Conservation (phyloP, 2,329 filamentous ascomycete species). For the Neurospora sp. region DNA sequence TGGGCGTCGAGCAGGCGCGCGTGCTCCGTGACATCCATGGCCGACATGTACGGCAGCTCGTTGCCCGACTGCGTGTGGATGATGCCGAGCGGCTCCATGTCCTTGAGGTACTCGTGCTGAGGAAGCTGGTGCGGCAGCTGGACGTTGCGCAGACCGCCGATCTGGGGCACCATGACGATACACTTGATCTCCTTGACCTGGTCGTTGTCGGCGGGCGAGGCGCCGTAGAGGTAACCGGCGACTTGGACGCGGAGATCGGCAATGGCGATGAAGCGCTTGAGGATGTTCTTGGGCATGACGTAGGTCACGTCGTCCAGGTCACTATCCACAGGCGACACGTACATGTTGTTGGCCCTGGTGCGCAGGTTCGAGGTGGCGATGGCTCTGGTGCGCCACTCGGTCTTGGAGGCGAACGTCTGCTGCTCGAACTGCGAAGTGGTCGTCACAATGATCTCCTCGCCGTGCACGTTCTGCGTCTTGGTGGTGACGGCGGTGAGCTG, state of each 20-base stretch:
- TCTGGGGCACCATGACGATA: constrained; percentile 96
- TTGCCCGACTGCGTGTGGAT: constrained; percentile 95
- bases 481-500: constrained; percentile 96
- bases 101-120: constrained; percentile 80
- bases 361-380: constrained; percentile 94
- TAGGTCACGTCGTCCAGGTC: constrained; percentile 89
- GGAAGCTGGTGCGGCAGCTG: constrained; percentile 85
- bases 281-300: constrained; percentile 97
- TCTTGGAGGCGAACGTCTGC: constrained; percentile 96
- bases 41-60: constrained; percentile 93
- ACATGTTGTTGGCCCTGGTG: constrained; percentile 94
- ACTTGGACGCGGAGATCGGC: constrained; percentile 94
- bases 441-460: constrained; percentile 95
- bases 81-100: constrained; percentile 81
- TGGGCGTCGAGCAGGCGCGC: constrained; percentile 82
- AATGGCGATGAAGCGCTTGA: constrained; percentile 97
- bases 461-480: constrained; percentile 93
- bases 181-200: constrained; percentile 95
- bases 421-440: constrained; percentile 98
- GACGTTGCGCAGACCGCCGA: constrained; percentile 84
- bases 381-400: constrained; percentile 93
- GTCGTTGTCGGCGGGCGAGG: constrained; percentile 85
- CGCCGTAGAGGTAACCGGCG: constrained; percentile 89
- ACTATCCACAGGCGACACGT: constrained; percentile 92
- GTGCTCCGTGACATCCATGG: constrained; percentile 89